Evolutionary conservation across 306 rosid genomes (phyloP), one percentile per base, ranked within the genome.

Genomic region (Sechiopsis laciniata): DNA sequence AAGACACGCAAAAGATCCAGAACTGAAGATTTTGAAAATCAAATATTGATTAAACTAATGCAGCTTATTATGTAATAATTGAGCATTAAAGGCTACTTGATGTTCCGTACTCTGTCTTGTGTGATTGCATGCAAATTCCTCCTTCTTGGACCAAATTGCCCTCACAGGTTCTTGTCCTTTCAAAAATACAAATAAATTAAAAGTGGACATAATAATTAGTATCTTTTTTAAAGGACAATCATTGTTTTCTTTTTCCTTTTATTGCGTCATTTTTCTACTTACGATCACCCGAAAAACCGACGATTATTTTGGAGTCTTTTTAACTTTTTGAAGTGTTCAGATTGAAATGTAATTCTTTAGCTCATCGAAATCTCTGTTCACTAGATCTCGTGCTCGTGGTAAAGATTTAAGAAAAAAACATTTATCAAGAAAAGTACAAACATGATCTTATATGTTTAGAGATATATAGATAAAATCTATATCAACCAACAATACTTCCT

Each of bases 1-100:
- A 69, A 24, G 74, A 69, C 59, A 24, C 74, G 58, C 74, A 51
- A 2, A 21, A 69, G 45, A 12, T 68, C 73, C 73, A 48, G 2
- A 67, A 68, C 13, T 21, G 17, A 45, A 68, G 73, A 24, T 69
- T 15, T 48, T 7, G 15, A 50, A 69, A 69, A 69, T 69, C 74
- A 50, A 22, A 21, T 51, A 69, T 69, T 69, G 42, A 69, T 69
- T 51, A 24, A 69, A 51, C 22, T 50, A 50, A 26, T 24, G 20
- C 58, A 50, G 2, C 1, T 50, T 3, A 69, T 69, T 2, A 14
- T 3, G 15, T 51, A 69, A 48, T 22, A 65, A 65, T 68, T 69
- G 74, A 45, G 59, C 73, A 24, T 48, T 48, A 7, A 68, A 48
- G 29, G 73, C 17, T 21, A 67, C 29, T 1, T 19, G n/a, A 12